phyloP scores from a whole-genome alignment of 805 yeast genomes.

The Candida oleophila region DNA sequence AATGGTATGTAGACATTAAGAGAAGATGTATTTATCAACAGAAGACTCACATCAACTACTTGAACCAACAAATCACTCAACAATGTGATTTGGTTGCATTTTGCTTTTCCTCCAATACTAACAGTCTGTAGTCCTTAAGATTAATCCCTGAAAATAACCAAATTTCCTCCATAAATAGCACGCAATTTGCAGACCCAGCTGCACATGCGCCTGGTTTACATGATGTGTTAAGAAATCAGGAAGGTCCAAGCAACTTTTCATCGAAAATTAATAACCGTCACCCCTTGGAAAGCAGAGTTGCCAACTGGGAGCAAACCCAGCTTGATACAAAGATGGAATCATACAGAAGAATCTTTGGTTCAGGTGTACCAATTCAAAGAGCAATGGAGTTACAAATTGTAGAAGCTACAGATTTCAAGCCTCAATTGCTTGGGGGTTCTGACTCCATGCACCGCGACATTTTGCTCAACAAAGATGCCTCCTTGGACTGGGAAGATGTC shows the following conservation, averaged over 20 bases:
- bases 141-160: conserved; percentile 54
- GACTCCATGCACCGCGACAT: conserved; percentile 72
- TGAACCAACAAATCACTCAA: too few relatives aligned
- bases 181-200: conserved; percentile 53
- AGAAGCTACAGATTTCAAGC: conserved; percentile 66
- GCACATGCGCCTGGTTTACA: conserved; percentile 69
- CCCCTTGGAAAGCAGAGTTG: conserved; percentile 77
- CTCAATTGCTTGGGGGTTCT: conserved; percentile 58
- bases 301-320: conserved; percentile 79
- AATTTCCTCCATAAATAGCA: conserved; percentile 48
- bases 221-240: conserved; percentile 63
- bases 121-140: conserved; percentile 42
- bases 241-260: conserved; percentile 60
- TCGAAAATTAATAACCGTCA: conserved; percentile 75
- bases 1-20: not conserved
- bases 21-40: too few relatives aligned
- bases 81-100: too few relatives aligned
- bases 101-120: not conserved
- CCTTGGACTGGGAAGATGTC: conserved; percentile 92
- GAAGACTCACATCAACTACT: too few relatives aligned
- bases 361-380: conserved; percentile 90
- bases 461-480: conserved; percentile 69
- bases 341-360: conserved; percentile 81
- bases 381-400: conserved; percentile 85
- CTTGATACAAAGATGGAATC: conserved; percentile 68